Evolutionary conservation across 176 grass and related monocot species (phyloP).

Genomic region (Typha latifolia): DNA sequence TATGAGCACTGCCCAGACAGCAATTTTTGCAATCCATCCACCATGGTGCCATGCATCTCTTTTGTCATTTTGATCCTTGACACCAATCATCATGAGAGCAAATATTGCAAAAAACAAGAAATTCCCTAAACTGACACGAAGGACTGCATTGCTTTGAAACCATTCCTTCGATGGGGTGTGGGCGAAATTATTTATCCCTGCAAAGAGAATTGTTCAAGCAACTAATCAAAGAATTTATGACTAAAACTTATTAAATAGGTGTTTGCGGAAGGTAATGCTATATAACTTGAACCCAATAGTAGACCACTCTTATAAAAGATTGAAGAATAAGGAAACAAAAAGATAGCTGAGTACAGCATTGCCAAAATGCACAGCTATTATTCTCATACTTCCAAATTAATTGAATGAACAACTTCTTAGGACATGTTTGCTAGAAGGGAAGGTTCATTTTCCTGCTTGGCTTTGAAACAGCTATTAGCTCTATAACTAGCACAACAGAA

Average conservation of each 20-base stretch:
- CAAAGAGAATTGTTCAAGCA: conserved; percentile 4
- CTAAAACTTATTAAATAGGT: background rate
- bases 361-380: background rate
- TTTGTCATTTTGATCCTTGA: conserved; percentile 85
- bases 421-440: too few relatives aligned
- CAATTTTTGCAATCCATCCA: conserved; percentile 80
- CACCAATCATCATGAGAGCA: conserved; percentile 78
- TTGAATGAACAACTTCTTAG: too few relatives aligned
- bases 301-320: background rate
- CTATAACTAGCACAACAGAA: background rate
- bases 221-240: background rate
- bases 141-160: conserved; percentile 89
- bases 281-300: background rate
- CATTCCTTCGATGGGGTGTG: conserved; percentile 57
- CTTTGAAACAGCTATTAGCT: too few relatives aligned
- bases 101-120: conserved; percentile 89
- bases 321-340: background rate
- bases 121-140: conserved; percentile 86
- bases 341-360: background rate
- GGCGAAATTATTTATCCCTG: conserved; percentile 47
- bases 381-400: too few relatives aligned
- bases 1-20: conserved; percentile 73
- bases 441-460: too few relatives aligned
- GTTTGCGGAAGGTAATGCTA: background rate
- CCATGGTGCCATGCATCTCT: conserved; percentile 91